A percentile compares a stretch with the other conserved stretches of the same genome.
These are phyloP conservation scores for Xylaria hypoxylon DNA, from an alignment of 2,329 filamentous ascomycete species.

Conservation along the genomic window DNA sequence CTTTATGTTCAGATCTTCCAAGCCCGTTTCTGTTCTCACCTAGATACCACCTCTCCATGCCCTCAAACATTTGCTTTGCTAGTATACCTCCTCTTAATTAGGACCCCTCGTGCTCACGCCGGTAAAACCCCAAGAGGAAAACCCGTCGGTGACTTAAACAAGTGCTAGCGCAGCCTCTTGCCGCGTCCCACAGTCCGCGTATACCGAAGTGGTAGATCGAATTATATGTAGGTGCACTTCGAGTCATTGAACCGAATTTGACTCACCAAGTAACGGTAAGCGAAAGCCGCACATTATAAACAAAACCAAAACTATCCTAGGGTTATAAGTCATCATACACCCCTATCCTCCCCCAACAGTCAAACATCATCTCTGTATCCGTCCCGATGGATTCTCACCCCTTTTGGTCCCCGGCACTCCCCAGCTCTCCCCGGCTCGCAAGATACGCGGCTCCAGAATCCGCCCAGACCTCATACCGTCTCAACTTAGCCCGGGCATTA, in stretches of 20 bases:
- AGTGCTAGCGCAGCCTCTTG: too few species aligned
- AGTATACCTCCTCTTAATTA: too few species aligned
- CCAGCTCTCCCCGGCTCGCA: conserved; percentile 70
- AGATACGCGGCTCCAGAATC: conserved; percentile 57
- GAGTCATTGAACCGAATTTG: not conserved
- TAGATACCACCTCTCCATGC: too few species aligned
- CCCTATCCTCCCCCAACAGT: not conserved
- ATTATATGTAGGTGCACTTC: too few species aligned
- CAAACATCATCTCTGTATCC: not conserved
- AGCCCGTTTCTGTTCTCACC: too few species aligned
- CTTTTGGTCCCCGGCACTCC: conserved; percentile 4
- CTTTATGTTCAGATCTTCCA: too few species aligned
- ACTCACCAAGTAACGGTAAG: not conserved
- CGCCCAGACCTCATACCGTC: conserved; percentile 54
- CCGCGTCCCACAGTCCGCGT: too few species aligned
- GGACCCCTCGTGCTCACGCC: too few species aligned
- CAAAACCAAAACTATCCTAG: not conserved
- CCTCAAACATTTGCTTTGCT: too few species aligned
- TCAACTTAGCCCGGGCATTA: conserved; percentile 45
- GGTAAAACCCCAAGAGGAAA: too few species aligned
- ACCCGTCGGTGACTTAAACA: too few species aligned
- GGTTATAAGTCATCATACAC: not conserved
- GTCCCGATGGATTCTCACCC: not conserved
- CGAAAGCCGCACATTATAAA: not conserved
- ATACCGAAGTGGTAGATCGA: too few species aligned